These are phyloP conservation scores for Arachnopeziza araneosa DNA, from an alignment of 2,329 filamentous ascomycete genomes.

Conservation along the genomic window DNA sequence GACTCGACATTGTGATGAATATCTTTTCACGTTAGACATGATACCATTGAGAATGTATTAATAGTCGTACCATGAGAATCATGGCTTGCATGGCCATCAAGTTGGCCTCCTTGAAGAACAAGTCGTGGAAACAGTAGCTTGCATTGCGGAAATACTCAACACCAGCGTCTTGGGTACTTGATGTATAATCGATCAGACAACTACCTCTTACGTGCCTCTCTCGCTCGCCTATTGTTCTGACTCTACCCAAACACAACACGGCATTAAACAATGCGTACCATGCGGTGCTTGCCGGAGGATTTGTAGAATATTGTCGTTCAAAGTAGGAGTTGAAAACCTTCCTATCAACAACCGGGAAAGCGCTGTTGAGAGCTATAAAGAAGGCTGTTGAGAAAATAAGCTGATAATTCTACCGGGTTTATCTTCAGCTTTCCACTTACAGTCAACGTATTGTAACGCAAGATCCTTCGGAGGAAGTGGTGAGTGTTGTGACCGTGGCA, in stretches of 20 bases:
- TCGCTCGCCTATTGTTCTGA: slow-evolving; percentile 9
- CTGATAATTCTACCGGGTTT: not conserved
- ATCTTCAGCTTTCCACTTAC: slow-evolving; percentile 9
- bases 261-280: slow-evolving; percentile 25
- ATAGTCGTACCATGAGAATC: slow-evolving; percentile 14
- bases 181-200: slow-evolving; percentile 14
- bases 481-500: slow-evolving; percentile 12
- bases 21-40: not conserved
- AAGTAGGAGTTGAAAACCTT: slow-evolving; percentile 16
- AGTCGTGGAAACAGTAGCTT: slow-evolving; percentile 17
- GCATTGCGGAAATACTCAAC: slow-evolving; percentile 22
- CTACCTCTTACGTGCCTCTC: slow-evolving; percentile 7
- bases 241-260: slow-evolving; percentile 18
- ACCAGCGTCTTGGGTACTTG: slow-evolving; percentile 7
- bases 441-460: slow-evolving; percentile 16
- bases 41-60: not conserved
- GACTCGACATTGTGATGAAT: not conserved
- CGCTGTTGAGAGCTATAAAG: slow-evolving; percentile 16
- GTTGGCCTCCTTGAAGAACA: slow-evolving; percentile 17
- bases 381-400: slow-evolving; percentile 14
- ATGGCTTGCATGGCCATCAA: slow-evolving; percentile 23
- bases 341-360: slow-evolving; percentile 16
- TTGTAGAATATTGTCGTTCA: slow-evolving; percentile 18
- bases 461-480: slow-evolving; percentile 19
- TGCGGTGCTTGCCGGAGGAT: slow-evolving; percentile 13